Evolutionary conservation across 129 eudicot species (phyloP), one percentile per base, ranked within the genome.

Genomic region (Arctium lappa): DNA sequence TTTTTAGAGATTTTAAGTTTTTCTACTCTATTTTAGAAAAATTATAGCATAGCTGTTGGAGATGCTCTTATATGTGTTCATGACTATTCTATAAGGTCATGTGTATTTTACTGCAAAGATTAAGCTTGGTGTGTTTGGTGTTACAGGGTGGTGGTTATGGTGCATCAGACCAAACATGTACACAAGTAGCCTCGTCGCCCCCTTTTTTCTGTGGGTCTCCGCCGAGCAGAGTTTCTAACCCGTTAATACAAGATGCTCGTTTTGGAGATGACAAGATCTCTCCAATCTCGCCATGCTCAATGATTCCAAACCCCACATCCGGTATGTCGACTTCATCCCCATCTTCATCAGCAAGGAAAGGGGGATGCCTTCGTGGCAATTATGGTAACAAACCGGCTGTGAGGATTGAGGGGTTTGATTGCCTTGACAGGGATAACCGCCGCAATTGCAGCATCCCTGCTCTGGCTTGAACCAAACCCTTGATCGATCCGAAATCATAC

Each of bases 161-260:
- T 81, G 53, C 70, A 42, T 76, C 85, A 39, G 96, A 89, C 36
- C 93, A 88, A 79, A 33, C 93, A 15, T 85, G 83, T 73, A 60
- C 87, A 42, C 97, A 86, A 66, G 84, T 84, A 82, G 95, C 94
- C 81, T 93, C 97, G 81, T 91, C 98, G 79, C 99, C 98, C 91
- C 95, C 97, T 18, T 96, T 85, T 93, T 96, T 93, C 83, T 83
- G 95, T 72, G 98, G 98, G 90, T 96, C 99, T 34, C 99, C 99
- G 81, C 99, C 99, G 69, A 89, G 96, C 76, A 86, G 99, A 92
- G 98, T 91, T 34, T 90, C 99, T 91, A 96, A 96, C 92, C 99
- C 98, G 75, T 46, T 96, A 88, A 91, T 90, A 85, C 97, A 93
- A 84, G 99, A 96, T 34, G 98, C 91, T 37, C 97, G 92, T 69